Evolutionary conservation across 2,329 filamentous ascomycete genomes (phyloP).

Genomic region (Epichloe baconii): DNA sequence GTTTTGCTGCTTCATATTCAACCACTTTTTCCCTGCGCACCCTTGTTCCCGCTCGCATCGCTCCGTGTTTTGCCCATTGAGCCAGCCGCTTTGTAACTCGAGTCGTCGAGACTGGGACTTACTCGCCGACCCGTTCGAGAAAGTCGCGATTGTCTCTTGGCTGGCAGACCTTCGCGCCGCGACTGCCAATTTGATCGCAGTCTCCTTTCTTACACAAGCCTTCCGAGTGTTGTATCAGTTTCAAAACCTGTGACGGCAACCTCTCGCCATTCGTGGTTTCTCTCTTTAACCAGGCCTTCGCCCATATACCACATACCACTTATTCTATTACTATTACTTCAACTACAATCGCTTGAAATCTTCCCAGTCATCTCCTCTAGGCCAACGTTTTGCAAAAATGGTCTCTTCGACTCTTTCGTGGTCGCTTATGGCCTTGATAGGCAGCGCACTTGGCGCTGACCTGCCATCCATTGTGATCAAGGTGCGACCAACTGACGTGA

Average conservation of each 20-base stretch:
- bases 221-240: not conserved
- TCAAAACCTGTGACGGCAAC: not conserved
- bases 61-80: not conserved
- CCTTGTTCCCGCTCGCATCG: not conserved
- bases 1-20: not conserved
- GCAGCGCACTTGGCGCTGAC: constrained; percentile 28
- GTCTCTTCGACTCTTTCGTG: constrained; percentile 18
- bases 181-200: not conserved
- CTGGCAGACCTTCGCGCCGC: not conserved
- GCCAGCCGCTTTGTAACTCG: not conserved
- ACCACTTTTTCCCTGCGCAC: not conserved
- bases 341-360: no score
- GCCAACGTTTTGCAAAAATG: constrained; percentile 14
- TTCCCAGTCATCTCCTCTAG: not conserved
- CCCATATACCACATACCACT: not conserved
- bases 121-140: not conserved
- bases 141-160: not conserved
- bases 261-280: not conserved
- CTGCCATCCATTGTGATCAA: constrained; percentile 55
- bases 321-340: not conserved
- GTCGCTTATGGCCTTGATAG: constrained; percentile 27
- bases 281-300: not conserved
- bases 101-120: not conserved
- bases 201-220: not conserved
- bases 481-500: constrained; percentile 29